Evolutionary conservation across 768 basidiomycete genomes (phyloP).

Genomic region (Xerocomellus chrysenteron): DNA sequence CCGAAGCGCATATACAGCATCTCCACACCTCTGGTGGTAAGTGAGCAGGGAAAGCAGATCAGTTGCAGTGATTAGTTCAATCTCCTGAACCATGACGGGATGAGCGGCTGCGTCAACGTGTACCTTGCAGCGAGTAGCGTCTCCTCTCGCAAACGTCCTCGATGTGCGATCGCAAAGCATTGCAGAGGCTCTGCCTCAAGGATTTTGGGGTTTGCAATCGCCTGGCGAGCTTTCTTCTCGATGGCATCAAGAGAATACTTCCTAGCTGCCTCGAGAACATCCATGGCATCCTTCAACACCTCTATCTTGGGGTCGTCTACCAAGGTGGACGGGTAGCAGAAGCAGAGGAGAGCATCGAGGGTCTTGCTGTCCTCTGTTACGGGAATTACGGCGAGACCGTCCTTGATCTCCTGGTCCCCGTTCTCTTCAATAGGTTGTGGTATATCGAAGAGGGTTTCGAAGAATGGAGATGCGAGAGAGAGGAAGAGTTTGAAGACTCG

Average conservation of each 20-base stretch:
- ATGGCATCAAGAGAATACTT: conserved; percentile 21
- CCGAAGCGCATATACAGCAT: neutral
- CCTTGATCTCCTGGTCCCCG: conserved; percentile 9
- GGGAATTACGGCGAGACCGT: conserved; percentile 18
- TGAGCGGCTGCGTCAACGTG: neutral
- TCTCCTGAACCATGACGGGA: neutral
- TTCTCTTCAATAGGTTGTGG: conserved; percentile 20
- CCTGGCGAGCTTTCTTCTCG: conserved; percentile 14
- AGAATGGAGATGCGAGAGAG: conserved; percentile 28
- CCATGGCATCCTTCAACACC: neutral
- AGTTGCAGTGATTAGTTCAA: neutral
- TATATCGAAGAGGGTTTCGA: conserved; percentile 32
- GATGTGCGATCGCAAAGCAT: neutral
- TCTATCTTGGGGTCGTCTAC: conserved; percentile 22
- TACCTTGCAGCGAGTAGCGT: neutral
- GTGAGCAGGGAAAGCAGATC: neutral
- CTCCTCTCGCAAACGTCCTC: neutral
- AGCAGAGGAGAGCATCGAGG: conserved; percentile 22
- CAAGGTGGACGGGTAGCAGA: conserved; percentile 26
- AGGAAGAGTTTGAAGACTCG: conserved; percentile 29
- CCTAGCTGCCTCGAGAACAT: conserved; percentile 10
- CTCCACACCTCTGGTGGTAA: neutral
- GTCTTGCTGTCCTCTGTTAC: conserved; percentile 8
- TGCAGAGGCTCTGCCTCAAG: conserved; percentile 25
- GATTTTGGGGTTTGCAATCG: conserved; percentile 20